Evolutionary conservation across 176 grass and related monocot genomes (phyloP), one percentile per base, ranked within the genome.

Genomic region (Musa acuminata): DNA sequence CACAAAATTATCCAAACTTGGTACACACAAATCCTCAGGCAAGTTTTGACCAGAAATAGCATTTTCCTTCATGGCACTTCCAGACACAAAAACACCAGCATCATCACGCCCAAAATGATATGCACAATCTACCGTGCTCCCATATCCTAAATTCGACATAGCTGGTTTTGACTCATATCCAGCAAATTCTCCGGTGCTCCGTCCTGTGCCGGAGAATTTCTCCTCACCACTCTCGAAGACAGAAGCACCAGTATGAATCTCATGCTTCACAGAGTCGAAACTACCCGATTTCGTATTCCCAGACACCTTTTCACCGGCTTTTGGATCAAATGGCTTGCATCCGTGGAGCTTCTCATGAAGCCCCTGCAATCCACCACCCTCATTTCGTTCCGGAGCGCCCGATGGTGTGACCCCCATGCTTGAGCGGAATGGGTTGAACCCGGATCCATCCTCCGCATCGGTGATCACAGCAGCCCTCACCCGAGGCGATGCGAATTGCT

Each of bases 361-460:
- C 23, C 57, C 35, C 7, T 62, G 73, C 9, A 12, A 20, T 19
- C 50, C 63, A 53, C 64, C 62, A 17, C 22, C 50, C 49, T 29
- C 64, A n/a, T 13, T 27, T 2, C 57, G 19, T 9, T 54, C 13
- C 23, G 53, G 16, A 51, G 35, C n/a, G 11, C 9, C 55, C 20
- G 53, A 49, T 0, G 57, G 8, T 19, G 19, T 9, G 19, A 1
- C 29, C 17, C 17, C 53, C 9, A n/a, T 14, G 13, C 23, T 5
- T 13, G 25, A 49, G 2, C 54, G 35, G 55, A 71, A 80, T 52
- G 67, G 67, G 52, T 67, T 80, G 67, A 80, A 62, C 7, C 78
- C 78, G 5, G 67, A 14, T 43, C 49, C 67, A 26, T 71, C 67
- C 2, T 49, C 68, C n/a, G 54, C 11, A 10, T 60, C 78, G 2